Percentiles rank a stretch among this genome's conserved stretches.
phyloP scores from a whole-genome alignment of 805 yeast species.

The Starmerella kuoi region DNA sequence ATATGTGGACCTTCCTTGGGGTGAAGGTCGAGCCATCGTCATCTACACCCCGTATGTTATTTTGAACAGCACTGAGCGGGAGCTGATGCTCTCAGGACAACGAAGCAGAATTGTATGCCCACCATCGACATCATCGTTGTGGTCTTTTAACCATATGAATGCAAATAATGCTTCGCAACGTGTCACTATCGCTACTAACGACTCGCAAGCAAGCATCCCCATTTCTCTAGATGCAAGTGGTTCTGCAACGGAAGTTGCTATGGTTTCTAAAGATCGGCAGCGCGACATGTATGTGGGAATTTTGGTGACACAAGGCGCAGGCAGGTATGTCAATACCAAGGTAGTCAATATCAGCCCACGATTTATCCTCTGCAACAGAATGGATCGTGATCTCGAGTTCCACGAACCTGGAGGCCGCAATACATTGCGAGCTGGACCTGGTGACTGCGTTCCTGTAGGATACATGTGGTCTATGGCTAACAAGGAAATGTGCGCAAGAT shows the following conservation, averaged over 20 bases:
- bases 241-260: constrained; percentile 47
- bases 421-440: constrained; percentile 32
- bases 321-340: constrained; percentile 64
- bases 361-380: constrained; percentile 55
- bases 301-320: constrained; percentile 57
- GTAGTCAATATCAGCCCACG: constrained; percentile 75
- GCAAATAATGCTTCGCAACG: constrained; percentile 51
- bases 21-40: constrained; percentile 20
- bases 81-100: constrained; percentile 44
- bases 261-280: constrained; percentile 28
- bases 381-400: constrained; percentile 39
- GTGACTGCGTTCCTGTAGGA: constrained; percentile 45
- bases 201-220: constrained; percentile 60
- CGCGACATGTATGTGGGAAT: constrained; percentile 66
- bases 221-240: constrained; percentile 86
- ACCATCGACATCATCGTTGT: constrained; percentile 50
- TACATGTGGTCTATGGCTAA: constrained; percentile 32
- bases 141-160: constrained; percentile 59
- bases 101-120: constrained; percentile 40
- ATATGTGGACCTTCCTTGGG: constrained; percentile 34
- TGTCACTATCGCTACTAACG: constrained; percentile 34
- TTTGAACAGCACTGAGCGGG: constrained; percentile 65
- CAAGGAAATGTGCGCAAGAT: constrained; percentile 20
- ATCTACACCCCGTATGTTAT: constrained; percentile 79
- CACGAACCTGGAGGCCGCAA: constrained; percentile 23